Percentiles rank a stretch among this genome's conserved stretches.
These are phyloP conservation scores for Euclidium syriacum DNA, from an alignment of 345 rosid species.

Conservation along the genomic window DNA sequence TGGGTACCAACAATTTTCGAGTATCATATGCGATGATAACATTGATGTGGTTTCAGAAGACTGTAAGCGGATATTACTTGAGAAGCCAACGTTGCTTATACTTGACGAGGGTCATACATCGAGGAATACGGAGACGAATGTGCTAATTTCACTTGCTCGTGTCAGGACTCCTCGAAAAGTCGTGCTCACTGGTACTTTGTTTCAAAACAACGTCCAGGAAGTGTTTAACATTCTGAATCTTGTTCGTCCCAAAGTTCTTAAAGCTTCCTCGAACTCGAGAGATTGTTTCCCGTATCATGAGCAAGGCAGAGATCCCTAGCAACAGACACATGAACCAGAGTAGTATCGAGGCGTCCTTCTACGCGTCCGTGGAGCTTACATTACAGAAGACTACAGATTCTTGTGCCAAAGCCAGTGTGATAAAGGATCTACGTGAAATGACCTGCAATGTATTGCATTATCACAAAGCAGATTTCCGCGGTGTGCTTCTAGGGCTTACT, in stretches of 20 bases:
- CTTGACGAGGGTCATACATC: conserved; percentile 93
- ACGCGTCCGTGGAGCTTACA: conserved; percentile 65
- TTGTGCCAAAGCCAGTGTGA: conserved; percentile 54
- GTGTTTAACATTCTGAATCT: conserved; percentile 83
- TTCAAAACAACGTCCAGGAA: conserved; percentile 83
- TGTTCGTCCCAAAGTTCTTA: conserved; percentile 82
- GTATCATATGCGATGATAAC: conserved; percentile 56
- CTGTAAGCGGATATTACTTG: conserved; percentile 66
- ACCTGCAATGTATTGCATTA: conserved; percentile 74
- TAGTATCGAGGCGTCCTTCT: conserved; percentile 45
- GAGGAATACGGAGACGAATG: conserved; percentile 71
- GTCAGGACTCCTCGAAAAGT: conserved; percentile 79
- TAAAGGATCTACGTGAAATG: conserved; percentile 83
- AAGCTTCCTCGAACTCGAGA: conserved; percentile 41
- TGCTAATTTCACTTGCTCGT: conserved; percentile 68
- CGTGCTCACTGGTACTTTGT: conserved; percentile 85
- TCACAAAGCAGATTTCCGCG: conserved; percentile 84
- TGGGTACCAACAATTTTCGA: conserved; percentile 82
- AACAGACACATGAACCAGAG: conserved; percentile 43
- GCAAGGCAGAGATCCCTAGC: conserved; percentile 49
- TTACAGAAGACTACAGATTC: conserved; percentile 47
- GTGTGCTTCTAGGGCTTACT: conserved; percentile 75
- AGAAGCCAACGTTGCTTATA: conserved; percentile 67
- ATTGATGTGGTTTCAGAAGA: conserved; percentile 13
- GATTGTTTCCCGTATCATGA: conserved; percentile 53